Percentiles rank a stretch among this genome's conserved stretches.
Evolutionary conservation across 352 stramenopile genomes (phyloP).

Genomic region (Phytophthora brassicae): DNA sequence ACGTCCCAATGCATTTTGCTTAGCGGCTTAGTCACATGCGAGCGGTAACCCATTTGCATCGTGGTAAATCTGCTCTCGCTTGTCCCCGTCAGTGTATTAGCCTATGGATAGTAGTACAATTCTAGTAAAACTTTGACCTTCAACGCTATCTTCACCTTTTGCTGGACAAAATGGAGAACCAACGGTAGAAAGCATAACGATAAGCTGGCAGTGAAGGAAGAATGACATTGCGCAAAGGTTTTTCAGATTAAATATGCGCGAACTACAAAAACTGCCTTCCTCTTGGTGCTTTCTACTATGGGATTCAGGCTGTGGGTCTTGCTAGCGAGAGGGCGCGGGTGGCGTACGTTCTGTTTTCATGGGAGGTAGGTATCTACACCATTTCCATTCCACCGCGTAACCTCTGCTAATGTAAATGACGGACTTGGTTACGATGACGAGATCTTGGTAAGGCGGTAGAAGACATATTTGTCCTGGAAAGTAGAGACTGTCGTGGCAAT

Average conservation of each 20-base stretch:
- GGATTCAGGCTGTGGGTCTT: too few species aligned
- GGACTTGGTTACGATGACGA: slow-evolving; percentile 35
- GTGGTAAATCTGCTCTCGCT: too few species aligned
- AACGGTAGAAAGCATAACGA: not conserved
- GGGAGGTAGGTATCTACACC: slow-evolving; percentile 9
- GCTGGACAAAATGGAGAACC: not conserved
- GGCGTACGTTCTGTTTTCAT: too few species aligned
- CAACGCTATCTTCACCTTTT: not conserved
- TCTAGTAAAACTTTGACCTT: not conserved
- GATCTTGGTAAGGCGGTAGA: slow-evolving; percentile 74
- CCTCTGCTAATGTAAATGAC: slow-evolving; percentile 3
- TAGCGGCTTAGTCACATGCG: too few species aligned
- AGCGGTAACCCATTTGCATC: too few species aligned
- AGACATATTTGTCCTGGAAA: slow-evolving; percentile 89
- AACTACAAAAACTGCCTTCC: slow-evolving; percentile 34
- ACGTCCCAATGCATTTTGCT: too few species aligned
- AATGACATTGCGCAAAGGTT: slow-evolving; percentile 19
- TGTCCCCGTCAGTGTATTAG: too few species aligned
- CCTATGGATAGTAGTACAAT: not conserved
- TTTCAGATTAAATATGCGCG: slow-evolving; percentile 53
- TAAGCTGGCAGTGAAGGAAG: not conserved
- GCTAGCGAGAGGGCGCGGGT: slow-evolving; percentile 7
- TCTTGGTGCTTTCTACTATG: not conserved
- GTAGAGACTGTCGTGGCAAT: slow-evolving; percentile 67
- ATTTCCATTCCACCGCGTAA: slow-evolving; percentile 1